A percentile compares a stretch with the other conserved stretches of the same genome.
phyloP scores from a whole-genome alignment of 2,329 filamentous ascomycete species.

The Botrytis squamosa region DNA sequence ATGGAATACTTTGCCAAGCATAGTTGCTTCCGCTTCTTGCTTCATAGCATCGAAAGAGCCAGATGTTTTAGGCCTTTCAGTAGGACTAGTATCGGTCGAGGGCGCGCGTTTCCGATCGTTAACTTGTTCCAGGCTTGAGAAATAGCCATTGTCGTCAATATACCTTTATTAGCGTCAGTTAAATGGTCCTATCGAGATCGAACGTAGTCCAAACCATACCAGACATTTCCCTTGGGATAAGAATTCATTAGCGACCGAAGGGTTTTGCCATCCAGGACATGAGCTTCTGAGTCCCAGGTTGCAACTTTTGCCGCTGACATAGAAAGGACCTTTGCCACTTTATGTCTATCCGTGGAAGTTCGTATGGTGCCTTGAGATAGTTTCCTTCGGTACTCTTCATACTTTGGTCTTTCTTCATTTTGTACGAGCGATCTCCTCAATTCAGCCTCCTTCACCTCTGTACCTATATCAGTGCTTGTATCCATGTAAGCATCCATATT shows the following conservation, averaged over 20 bases:
- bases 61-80: constrained; percentile 23
- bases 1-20: constrained; percentile 34
- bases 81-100: constrained; percentile 3
- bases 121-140: constrained; percentile 36
- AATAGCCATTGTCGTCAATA: constrained; percentile 36
- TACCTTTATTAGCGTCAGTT: constrained; percentile 2
- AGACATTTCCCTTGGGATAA: constrained; percentile 38
- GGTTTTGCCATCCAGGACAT: constrained; percentile 31
- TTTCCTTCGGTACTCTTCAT: constrained; percentile 11
- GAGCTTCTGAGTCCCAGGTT: constrained; percentile 27
- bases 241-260: constrained; percentile 32
- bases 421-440: not conserved
- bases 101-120: constrained; percentile 20
- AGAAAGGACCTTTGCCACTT: constrained; percentile 33
- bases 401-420: not conserved
- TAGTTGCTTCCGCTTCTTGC: constrained; percentile 31
- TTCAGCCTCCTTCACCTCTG: constrained; percentile 21
- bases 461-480: constrained; percentile 23
- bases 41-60: constrained; percentile 25
- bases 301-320: constrained; percentile 30
- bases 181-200: not conserved
- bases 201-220: constrained; percentile 24
- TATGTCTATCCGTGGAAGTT: constrained; percentile 29
- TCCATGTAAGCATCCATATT: constrained; percentile 23
- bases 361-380: constrained; percentile 26